These are phyloP conservation scores for Lactarius quietus DNA, from an alignment of 768 basidiomycete species.

Conservation along the genomic window DNA sequence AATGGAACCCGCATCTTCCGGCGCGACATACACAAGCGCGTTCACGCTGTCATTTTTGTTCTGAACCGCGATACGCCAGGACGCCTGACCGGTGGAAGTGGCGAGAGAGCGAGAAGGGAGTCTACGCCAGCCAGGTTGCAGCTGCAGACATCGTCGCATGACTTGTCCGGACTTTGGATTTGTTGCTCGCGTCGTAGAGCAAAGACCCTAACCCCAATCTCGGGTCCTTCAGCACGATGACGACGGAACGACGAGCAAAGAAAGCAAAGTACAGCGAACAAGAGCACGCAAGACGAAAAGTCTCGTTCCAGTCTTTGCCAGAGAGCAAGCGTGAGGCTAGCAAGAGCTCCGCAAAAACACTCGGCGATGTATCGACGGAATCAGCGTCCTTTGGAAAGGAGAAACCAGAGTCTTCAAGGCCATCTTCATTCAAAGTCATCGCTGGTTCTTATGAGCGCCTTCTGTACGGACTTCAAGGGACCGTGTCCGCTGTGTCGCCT, in stretches of 20 bases:
- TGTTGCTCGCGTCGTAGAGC: neutral
- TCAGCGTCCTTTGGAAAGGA: slow-evolving; percentile 19
- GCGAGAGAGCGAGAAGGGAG: slow-evolving; percentile 10
- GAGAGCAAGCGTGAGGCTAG: slow-evolving; percentile 28
- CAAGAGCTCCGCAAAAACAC: neutral
- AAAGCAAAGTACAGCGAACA: slow-evolving; percentile 13
- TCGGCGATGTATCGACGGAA: slow-evolving; percentile 33
- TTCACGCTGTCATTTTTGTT: slow-evolving; percentile 45
- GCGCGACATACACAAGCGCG: slow-evolving; percentile 45
- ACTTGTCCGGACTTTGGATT: neutral
- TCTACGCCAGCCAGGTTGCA: neutral
- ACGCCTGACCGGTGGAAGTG: neutral
- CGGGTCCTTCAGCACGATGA: slow-evolving; percentile 17
- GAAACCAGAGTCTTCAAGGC: slow-evolving; percentile 32
- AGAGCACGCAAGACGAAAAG: neutral
- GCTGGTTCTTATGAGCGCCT: slow-evolving; percentile 97
- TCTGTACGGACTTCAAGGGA: slow-evolving; percentile 83
- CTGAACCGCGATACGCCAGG: slow-evolving; percentile 20
- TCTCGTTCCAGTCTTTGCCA: neutral
- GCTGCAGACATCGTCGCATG: slow-evolving; percentile 23
- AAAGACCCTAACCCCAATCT: slow-evolving; percentile 22
- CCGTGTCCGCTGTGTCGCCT: slow-evolving; percentile 38
- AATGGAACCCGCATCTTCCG: slow-evolving; percentile 4
- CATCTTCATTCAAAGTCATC: slow-evolving; percentile 75
- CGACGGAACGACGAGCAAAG: slow-evolving; percentile 15